Evolutionary conservation across 2,329 filamentous ascomycete genomes (phyloP).

Genomic region (Curvularia verruculosa): DNA sequence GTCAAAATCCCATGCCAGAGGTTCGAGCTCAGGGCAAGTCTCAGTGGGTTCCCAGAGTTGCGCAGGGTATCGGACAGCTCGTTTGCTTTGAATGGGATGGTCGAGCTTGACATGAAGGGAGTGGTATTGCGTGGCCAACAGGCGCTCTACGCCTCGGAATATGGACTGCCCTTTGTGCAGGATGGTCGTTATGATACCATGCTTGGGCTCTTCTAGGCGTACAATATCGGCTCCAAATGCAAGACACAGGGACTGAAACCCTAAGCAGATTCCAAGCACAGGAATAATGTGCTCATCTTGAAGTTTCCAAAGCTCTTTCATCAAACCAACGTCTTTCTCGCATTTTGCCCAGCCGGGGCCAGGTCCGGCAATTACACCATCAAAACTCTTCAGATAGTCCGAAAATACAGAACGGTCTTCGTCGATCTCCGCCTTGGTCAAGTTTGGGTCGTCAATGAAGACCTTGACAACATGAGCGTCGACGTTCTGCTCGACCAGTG

Average conservation of each 20-base stretch:
- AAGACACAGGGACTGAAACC: conserved; percentile 81
- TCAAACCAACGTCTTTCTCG: conserved; percentile 79
- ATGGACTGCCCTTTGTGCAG: conserved; percentile 67
- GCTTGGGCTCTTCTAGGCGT: conserved; percentile 73
- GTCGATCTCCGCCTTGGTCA: conserved; percentile 7
- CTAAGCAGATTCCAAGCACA: conserved; percentile 85
- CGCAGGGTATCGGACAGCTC: conserved; percentile 45
- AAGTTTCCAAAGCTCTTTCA: conserved; percentile 76
- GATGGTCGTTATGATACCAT: conserved; percentile 78
- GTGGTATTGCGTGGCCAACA: conserved; percentile 80
- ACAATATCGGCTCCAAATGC: conserved; percentile 71
- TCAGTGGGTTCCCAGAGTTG: conserved; percentile 50
- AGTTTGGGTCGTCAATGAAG: conserved; percentile 63
- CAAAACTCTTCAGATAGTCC: conserved; percentile 65
- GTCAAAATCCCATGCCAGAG: conserved; percentile 57
- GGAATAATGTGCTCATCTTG: conserved; percentile 67
- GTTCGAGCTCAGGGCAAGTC: conserved; percentile 48
- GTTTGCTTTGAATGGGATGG: conserved; percentile 35
- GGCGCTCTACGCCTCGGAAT: conserved; percentile 65
- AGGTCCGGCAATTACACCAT: conserved; percentile 87
- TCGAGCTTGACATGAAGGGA: conserved; percentile 59
- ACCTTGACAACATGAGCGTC: conserved; percentile 72
- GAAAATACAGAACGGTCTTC: conserved; percentile 43
- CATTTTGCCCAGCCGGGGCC: conserved; percentile 82
- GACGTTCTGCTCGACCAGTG: conserved; percentile 74